These are phyloP conservation scores for Aspergillus proliferans DNA, from an alignment of 2,329 filamentous ascomycete genomes.

Conservation along the genomic window DNA sequence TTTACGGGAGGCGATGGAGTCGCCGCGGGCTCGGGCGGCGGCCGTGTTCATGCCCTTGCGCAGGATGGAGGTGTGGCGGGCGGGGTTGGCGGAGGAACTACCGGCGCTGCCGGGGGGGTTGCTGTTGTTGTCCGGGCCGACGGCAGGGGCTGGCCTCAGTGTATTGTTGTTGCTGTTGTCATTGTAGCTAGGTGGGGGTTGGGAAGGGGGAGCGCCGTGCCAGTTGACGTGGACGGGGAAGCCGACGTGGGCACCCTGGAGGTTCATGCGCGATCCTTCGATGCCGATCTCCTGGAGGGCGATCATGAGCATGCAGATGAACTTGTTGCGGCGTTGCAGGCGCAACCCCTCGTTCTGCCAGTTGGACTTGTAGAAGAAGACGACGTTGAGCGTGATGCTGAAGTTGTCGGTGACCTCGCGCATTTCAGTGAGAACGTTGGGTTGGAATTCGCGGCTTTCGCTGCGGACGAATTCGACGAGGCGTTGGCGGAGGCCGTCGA, in stretches of 20 bases:
- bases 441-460: constrained; percentile 85
- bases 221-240: constrained; percentile 61
- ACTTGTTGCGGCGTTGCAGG: constrained; percentile 85
- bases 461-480: constrained; percentile 75
- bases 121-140: constrained; percentile 11
- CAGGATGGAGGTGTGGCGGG: constrained; percentile 48
- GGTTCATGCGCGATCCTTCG: constrained; percentile 71
- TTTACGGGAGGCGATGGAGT: constrained; percentile 54
- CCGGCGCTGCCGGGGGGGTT: constrained; percentile 26
- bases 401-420: constrained; percentile 74
- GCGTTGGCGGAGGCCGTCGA: constrained; percentile 71
- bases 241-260: constrained; percentile 60
- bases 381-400: constrained; percentile 79
- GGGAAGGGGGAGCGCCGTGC: constrained; percentile 40
- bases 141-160: constrained; percentile 25
- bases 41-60: constrained; percentile 43
- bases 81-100: constrained; percentile 12
- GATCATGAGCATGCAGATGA: constrained; percentile 84
- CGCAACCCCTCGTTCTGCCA: constrained; percentile 93
- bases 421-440: constrained; percentile 80
- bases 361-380: constrained; percentile 97
- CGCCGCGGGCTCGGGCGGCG: constrained; percentile 47
- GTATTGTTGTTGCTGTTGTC: constrained; percentile 44
- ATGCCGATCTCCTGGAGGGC: constrained; percentile 78
- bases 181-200: constrained; percentile 39